Evolutionary conservation across 345 rosid genomes (phyloP).

Genomic region (Eucalyptus tenuipes): DNA sequence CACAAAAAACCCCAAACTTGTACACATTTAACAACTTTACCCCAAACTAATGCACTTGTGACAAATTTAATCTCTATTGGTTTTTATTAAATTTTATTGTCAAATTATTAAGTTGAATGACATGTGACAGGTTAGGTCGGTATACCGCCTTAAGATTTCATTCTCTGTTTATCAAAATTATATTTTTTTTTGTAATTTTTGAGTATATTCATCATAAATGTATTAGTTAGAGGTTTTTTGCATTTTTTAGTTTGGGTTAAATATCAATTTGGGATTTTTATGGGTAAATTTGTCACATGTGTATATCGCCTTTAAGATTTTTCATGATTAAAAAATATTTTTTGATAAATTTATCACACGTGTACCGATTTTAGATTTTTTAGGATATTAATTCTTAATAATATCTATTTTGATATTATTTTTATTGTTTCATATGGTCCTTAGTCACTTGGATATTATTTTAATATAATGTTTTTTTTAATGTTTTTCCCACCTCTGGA

Average conservation of each 20-base stretch:
- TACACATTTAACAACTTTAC: rapidly evolving
- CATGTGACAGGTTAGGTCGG: rapidly evolving
- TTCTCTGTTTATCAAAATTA: rapidly evolving
- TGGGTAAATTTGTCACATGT: rapidly evolving
- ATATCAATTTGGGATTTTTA: too few species aligned
- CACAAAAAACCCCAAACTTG: rapidly evolving
- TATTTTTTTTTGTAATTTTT: too few species aligned
- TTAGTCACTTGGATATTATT: neutral
- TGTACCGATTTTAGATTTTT: rapidly evolving
- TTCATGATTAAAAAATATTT: too few species aligned
- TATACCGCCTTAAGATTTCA: rapidly evolving
- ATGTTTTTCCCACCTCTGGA: neutral
- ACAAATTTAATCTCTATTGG: rapidly evolving
- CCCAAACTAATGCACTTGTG: rapidly evolving
- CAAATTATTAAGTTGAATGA: too few species aligned
- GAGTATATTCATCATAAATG: too few species aligned
- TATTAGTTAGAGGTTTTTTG: too few species aligned
- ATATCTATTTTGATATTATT: neutral
- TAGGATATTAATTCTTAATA: rapidly evolving
- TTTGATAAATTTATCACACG: rapidly evolving
- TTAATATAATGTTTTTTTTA: too few species aligned
- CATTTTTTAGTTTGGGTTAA: too few species aligned
- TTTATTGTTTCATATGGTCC: neutral
- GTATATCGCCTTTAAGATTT: rapidly evolving
- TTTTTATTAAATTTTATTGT: rapidly evolving